These are phyloP conservation scores for Cucumis hystrix DNA, from an alignment of 306 rosid genomes.

Conservation along the genomic window DNA sequence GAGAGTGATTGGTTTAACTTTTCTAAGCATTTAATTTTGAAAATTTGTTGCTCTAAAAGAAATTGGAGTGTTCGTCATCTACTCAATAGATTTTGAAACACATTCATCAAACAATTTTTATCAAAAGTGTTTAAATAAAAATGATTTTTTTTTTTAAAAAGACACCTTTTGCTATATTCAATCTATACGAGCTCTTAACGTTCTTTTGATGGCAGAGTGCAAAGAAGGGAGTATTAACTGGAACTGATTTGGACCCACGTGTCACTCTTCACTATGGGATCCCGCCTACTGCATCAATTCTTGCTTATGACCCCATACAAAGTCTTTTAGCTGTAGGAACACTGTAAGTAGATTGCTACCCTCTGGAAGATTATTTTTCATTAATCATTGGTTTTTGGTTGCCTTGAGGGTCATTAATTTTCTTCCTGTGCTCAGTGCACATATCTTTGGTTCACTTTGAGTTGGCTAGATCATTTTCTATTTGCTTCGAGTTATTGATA, in stretches of 20 bases:
- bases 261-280: conserved; percentile 64
- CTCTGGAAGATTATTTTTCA: background rate
- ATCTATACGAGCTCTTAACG: background rate
- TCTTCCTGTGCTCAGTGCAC: background rate
- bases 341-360: conserved; percentile 33
- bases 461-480: background rate
- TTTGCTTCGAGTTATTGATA: background rate
- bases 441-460: background rate
- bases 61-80: too few species aligned
- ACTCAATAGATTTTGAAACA: too few species aligned
- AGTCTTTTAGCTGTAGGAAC: conserved; percentile 70
- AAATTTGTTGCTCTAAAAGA: too few species aligned
- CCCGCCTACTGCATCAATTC: conserved; percentile 69
- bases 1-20: too few species aligned
- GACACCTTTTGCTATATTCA: too few species aligned
- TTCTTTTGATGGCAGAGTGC: conserved; percentile 16
- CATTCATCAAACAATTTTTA: too few species aligned
- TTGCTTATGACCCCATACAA: conserved; percentile 62
- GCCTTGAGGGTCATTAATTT: background rate
- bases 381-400: background rate
- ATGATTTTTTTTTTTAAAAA: too few species aligned
- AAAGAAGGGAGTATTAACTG: conserved; percentile 17
- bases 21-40: too few species aligned
- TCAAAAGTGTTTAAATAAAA: too few species aligned
- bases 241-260: conserved; percentile 37